Evolutionary conservation across 139 green algal genomes (phyloP).

Genomic region (Chlorella vulgaris): DNA sequence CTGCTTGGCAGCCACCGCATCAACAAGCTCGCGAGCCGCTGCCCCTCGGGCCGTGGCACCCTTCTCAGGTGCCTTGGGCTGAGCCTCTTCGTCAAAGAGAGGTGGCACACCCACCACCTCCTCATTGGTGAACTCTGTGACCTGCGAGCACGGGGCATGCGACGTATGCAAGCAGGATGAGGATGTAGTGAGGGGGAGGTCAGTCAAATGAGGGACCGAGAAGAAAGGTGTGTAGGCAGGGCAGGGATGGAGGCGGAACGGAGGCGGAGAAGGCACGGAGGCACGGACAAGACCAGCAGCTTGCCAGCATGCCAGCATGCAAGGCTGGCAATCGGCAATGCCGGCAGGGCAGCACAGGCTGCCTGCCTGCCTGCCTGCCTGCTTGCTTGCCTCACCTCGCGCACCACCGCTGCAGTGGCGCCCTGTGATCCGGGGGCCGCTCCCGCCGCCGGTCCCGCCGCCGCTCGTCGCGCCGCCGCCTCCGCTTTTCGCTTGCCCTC

Average conservation of each 20-base stretch:
- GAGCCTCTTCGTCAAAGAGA: conserved; percentile 60
- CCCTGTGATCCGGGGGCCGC: conserved; percentile 8
- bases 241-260: too few species aligned
- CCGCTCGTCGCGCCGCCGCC: conserved; percentile 31
- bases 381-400: conserved; percentile 41
- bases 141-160: too few species aligned
- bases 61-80: conserved; percentile 47
- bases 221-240: neutral
- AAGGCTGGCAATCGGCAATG: too few species aligned
- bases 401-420: neutral
- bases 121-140: conserved; percentile 27
- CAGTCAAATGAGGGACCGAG: neutral
- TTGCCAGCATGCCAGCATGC: too few species aligned
- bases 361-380: too few species aligned
- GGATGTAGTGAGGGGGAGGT: neutral
- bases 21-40: neutral
- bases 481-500: conserved; percentile 65
- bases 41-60: conserved; percentile 2
- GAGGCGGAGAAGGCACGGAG: too few species aligned
- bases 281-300: too few species aligned
- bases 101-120: conserved; percentile 57
- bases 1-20: conserved; percentile 9
- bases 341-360: too few species aligned
- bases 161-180: too few species aligned
- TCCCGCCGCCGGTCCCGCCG: neutral